Conservation (phyloP, 345 rosid genomes). For the Salix viminalis region DNA sequence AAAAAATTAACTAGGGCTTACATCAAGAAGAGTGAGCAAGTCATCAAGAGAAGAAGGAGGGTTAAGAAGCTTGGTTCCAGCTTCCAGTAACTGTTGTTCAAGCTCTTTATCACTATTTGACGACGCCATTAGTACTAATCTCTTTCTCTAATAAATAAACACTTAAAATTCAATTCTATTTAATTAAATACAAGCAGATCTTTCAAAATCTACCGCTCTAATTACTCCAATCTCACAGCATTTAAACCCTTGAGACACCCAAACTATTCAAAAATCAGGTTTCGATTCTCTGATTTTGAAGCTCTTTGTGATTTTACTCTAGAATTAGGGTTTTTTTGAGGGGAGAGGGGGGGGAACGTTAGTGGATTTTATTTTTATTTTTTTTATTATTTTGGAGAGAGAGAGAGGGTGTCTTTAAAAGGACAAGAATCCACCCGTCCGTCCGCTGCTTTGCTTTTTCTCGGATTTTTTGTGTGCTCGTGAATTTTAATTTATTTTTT, state of each 20-base stretch:
- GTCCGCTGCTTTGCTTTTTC: no score
- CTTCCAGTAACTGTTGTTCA: constrained; percentile 58
- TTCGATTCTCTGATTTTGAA: not conserved
- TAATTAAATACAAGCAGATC: constrained; percentile 19
- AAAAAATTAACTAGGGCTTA: constrained; percentile 21
- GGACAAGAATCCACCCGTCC: not conserved
- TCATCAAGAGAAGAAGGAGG: constrained; percentile 68
- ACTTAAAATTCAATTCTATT: not conserved
- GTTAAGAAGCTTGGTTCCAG: constrained; percentile 61
- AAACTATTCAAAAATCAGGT: not conserved
- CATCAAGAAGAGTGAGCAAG: constrained; percentile 81
- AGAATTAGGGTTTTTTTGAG: constrained; percentile 25
- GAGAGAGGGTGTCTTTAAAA: not conserved
- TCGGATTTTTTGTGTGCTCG: not conserved
- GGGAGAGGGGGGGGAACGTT: not conserved
- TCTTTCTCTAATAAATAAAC: not conserved
- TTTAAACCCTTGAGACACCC: constrained; percentile 21
- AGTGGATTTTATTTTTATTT: not conserved
- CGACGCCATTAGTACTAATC: constrained; percentile 38
- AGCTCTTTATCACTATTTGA: constrained; percentile 50
- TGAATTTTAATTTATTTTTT: not conserved
- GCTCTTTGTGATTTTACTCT: not conserved
- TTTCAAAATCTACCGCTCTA: constrained; percentile 15
- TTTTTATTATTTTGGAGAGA: not conserved
- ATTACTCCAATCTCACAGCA: constrained; percentile 28